A percentile compares a stretch with the other conserved stretches of the same genome.
Evolutionary conservation across 257 asterid species (phyloP).

Genomic region (Verbena officinalis): DNA sequence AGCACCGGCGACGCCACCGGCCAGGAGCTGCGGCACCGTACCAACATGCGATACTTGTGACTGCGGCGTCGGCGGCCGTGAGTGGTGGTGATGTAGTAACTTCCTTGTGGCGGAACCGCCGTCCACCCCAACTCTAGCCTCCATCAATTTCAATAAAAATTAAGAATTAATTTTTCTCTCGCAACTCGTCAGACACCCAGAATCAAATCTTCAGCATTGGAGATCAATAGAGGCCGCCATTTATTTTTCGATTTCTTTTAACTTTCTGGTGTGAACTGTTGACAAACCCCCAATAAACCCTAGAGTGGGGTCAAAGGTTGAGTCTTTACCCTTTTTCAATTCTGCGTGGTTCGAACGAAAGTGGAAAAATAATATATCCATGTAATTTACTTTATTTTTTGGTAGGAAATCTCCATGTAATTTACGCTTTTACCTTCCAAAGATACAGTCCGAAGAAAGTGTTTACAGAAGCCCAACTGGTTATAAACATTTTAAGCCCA

Average conservation of each 20-base stretch:
- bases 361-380: too few species aligned
- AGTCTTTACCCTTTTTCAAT: slow-evolving; percentile 15
- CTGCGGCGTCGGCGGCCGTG: slow-evolving; percentile 49
- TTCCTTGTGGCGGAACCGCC: slow-evolving; percentile 70
- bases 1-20: slow-evolving; percentile 98
- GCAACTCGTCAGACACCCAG: not conserved
- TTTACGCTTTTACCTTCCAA: too few species aligned
- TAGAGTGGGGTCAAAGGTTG: slow-evolving; percentile 20
- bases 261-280: slow-evolving; percentile 9
- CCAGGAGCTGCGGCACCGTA: slow-evolving; percentile 85
- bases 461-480: too few species aligned
- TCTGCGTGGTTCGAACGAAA: slow-evolving; percentile 38
- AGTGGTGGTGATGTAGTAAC: slow-evolving; percentile 51
- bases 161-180: not conserved
- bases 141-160: slow-evolving; percentile 47
- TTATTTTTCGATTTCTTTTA: slow-evolving; percentile 14
- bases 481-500: too few species aligned
- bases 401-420: too few species aligned
- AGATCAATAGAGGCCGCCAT: slow-evolving; percentile 11
- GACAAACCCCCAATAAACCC: slow-evolving; percentile 48
- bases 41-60: slow-evolving; percentile 72
- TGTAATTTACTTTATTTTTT: too few species aligned
- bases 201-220: slow-evolving; percentile 18
- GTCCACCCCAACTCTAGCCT: slow-evolving; percentile 86
- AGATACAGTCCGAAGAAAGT: too few species aligned